phyloP scores from a whole-genome alignment of 306 rosid genomes.

The Acacia confusa region DNA sequence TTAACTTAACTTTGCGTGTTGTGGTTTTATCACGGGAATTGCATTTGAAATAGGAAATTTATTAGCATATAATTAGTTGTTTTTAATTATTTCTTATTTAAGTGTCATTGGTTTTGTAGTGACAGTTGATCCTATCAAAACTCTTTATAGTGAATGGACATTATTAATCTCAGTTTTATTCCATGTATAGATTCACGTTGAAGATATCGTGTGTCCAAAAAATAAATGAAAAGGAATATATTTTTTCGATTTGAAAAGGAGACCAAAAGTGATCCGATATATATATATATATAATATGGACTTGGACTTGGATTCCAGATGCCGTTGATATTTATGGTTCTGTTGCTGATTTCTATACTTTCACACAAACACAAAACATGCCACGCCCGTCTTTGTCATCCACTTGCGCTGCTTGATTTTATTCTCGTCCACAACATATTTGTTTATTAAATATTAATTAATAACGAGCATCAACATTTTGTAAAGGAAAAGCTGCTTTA shows the following conservation, averaged over 20 bases:
- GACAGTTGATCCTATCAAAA: background rate
- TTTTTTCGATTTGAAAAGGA: background rate
- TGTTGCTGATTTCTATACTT: background rate
- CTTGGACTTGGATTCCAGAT: background rate
- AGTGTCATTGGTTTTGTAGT: background rate
- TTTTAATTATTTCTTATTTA: background rate
- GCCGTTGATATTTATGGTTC: background rate
- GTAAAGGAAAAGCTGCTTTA: background rate
- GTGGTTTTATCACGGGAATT: too few species aligned
- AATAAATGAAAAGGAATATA: background rate
- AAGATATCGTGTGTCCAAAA: background rate
- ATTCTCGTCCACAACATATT: background rate
- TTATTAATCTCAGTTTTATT: background rate
- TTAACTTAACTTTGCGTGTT: background rate
- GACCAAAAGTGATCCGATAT: background rate
- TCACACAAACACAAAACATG: background rate
- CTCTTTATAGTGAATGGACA: background rate
- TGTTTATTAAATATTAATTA: background rate
- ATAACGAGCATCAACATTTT: background rate
- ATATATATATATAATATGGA: rapidly evolving
- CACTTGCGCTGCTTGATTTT: background rate
- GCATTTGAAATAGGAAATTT: background rate
- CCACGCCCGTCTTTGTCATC: background rate
- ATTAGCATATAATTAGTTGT: background rate
- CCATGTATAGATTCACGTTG: background rate